phyloP scores from a whole-genome alignment of 2,329 filamentous ascomycete genomes.

The Phaeoacremonium minimum region DNA sequence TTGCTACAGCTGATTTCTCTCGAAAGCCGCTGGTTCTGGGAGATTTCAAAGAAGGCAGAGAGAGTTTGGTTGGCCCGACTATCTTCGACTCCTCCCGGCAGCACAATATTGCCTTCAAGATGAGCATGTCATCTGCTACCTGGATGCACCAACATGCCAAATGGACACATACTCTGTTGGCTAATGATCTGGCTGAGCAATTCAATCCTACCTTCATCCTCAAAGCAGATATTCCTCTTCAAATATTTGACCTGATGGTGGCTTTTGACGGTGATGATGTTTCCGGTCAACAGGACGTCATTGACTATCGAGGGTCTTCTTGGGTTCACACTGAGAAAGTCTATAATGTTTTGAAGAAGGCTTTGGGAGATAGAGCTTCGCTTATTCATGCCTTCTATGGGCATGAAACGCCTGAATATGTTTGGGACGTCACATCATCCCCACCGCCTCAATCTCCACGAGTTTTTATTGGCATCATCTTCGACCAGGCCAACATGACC shows the following conservation, averaged over 20 bases:
- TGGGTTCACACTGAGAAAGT: conserved; percentile 51
- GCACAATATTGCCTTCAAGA: conserved; percentile 85
- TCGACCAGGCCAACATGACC: conserved; percentile 67
- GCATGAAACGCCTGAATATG: conserved; percentile 17
- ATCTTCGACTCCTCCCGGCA: conserved; percentile 72
- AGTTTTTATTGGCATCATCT: conserved; percentile 63
- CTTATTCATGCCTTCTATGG: conserved; percentile 52
- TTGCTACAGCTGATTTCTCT: conserved; percentile 68
- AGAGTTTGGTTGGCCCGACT: conserved; percentile 53
- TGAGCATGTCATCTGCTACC: conserved; percentile 78
- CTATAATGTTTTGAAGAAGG: conserved; percentile 62
- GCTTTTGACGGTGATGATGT: conserved; percentile 22
- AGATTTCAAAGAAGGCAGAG: conserved; percentile 37
- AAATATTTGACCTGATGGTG: conserved; percentile 49
- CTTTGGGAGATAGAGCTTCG: conserved; percentile 70
- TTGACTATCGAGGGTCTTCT: conserved; percentile 33
- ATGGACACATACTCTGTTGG: conserved; percentile 69
- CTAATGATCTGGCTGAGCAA: conserved; percentile 69
- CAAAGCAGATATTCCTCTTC: conserved; percentile 47
- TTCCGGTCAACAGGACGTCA: conserved; percentile 6
- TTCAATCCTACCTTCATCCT: conserved; percentile 83
- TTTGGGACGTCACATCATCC: conserved; percentile 45
- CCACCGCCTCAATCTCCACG: conserved; percentile 16
- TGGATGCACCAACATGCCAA: conserved; percentile 71
- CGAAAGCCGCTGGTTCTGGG: conserved; percentile 58